Conservation (phyloP, 805 yeast genomes). For the Soucietia sequanensis region DNA sequence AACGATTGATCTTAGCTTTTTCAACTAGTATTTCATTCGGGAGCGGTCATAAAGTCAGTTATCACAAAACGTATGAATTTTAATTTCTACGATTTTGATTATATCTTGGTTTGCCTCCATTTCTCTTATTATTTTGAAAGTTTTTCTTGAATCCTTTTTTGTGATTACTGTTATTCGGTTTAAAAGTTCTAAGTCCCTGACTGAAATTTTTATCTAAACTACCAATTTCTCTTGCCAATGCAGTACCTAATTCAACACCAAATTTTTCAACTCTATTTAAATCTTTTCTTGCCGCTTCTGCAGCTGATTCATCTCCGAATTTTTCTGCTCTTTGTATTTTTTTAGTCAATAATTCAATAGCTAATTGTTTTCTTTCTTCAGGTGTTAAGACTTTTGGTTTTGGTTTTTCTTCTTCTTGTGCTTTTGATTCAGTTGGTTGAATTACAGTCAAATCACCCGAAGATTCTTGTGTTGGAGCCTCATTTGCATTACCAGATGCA, state of each 20-base stretch:
- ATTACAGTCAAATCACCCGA: constrained; percentile 14
- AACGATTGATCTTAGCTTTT: too few relatives aligned
- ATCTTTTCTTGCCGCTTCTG: constrained; percentile 56
- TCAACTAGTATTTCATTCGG: too few relatives aligned
- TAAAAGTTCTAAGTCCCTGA: constrained; percentile 13
- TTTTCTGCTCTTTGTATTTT: constrained; percentile 73
- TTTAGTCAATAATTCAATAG: constrained; percentile 63
- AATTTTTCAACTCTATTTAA: constrained; percentile 77
- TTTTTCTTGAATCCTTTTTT: constrained; percentile 13
- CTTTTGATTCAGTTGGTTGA: constrained; percentile 11
- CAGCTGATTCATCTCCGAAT: constrained; percentile 66
- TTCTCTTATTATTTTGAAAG: constrained; percentile 6
- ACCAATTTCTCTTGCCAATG: constrained; percentile 68
- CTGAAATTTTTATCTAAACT: constrained; percentile 39
- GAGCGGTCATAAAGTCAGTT: too few relatives aligned
- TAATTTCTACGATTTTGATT: too few relatives aligned
- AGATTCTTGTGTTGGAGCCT: constrained; percentile 8
- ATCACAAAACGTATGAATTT: too few relatives aligned
- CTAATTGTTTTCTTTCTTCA: constrained; percentile 69
- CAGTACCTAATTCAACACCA: constrained; percentile 70
- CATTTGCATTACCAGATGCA: constrained; percentile 12
- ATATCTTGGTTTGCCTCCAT: neutral
- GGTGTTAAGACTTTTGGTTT: constrained; percentile 48
- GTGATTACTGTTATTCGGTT: constrained; percentile 11
- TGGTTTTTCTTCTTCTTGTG: constrained; percentile 24